These are phyloP conservation scores for Scortechinia acanthostroma DNA, from an alignment of 2,329 filamentous ascomycete species.

Conservation along the genomic window DNA sequence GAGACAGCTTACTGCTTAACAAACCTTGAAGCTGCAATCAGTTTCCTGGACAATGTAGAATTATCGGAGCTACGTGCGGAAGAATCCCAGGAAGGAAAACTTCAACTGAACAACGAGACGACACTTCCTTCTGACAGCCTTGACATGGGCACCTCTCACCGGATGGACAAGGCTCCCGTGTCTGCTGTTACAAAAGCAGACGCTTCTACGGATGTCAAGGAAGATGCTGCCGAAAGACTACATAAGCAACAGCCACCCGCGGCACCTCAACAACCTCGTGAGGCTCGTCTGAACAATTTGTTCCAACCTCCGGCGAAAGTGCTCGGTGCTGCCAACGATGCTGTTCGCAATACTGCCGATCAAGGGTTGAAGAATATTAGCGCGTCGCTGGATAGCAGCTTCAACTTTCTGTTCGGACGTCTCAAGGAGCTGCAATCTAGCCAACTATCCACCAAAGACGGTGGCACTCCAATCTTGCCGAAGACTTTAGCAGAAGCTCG, in stretches of 20 bases:
- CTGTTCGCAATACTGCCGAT: slow-evolving; percentile 53
- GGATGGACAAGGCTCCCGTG: neutral
- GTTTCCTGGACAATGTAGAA: slow-evolving; percentile 61
- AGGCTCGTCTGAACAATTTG: slow-evolving; percentile 51
- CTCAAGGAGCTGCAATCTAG: slow-evolving; percentile 39
- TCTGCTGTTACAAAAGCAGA: neutral
- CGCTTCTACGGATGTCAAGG: neutral
- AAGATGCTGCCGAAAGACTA: neutral
- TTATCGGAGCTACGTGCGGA: slow-evolving; percentile 53
- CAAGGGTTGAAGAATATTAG: slow-evolving; percentile 58
- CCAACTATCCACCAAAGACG: slow-evolving; percentile 15
- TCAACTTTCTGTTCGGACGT: slow-evolving; percentile 59
- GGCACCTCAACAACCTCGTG: slow-evolving; percentile 25
- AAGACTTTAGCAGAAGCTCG: slow-evolving; percentile 59
- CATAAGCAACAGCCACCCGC: neutral
- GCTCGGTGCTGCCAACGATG: slow-evolving; percentile 50
- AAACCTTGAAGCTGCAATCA: slow-evolving; percentile 59
- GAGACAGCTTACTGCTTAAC: slow-evolving; percentile 63
- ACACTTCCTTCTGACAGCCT: neutral
- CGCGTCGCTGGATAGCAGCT: slow-evolving; percentile 53
- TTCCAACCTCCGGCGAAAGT: slow-evolving; percentile 51
- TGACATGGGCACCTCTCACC: no score
- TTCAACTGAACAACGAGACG: neutral
- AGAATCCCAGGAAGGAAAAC: slow-evolving; percentile 31
- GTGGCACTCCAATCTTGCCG: slow-evolving; percentile 32